Evolutionary conservation across 1,284 basidiomycete genomes (phyloP).

Genomic region (Cryptococcus neoformans): DNA sequence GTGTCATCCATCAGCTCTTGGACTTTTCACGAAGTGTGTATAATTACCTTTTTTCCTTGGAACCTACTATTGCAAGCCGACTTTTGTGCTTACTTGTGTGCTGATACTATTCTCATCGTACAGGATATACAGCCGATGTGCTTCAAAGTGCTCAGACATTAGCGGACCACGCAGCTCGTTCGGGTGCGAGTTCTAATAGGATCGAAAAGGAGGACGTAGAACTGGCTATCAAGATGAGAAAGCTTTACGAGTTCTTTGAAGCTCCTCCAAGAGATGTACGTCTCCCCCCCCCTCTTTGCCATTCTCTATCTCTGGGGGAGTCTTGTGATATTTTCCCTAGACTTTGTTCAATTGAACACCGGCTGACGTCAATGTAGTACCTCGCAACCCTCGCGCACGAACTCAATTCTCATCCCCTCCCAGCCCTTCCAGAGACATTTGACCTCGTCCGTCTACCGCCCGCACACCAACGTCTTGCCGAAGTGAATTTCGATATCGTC

Average conservation of each 20-base stretch:
- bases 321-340: neutral
- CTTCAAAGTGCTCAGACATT: constrained; percentile 87
- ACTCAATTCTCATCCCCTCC: constrained; percentile 84
- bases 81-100: neutral
- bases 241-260: constrained; percentile 92
- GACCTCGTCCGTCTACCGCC: constrained; percentile 81
- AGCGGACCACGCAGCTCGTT: constrained; percentile 82
- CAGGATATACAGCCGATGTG: constrained; percentile 83
- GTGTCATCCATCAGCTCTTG: constrained; percentile 88
- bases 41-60: neutral
- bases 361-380: constrained; percentile 58
- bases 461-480: constrained; percentile 71
- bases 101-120: neutral
- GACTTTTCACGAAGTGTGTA: constrained; percentile 82
- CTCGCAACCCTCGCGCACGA: constrained; percentile 82
- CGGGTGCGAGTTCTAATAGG: constrained; percentile 56
- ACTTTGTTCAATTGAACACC: constrained; percentile 1
- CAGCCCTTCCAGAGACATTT: constrained; percentile 90
- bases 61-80: neutral
- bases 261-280: constrained; percentile 91
- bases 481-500: constrained; percentile 89
- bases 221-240: constrained; percentile 86
- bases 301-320: neutral
- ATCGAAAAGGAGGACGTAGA: constrained; percentile 88
- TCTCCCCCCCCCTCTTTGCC: constrained; percentile 8